Percentiles rank a stretch among this genome's conserved stretches.
Evolutionary conservation across 1,284 basidiomycete species (phyloP).

Genomic region (Schizophyllum amplum): DNA sequence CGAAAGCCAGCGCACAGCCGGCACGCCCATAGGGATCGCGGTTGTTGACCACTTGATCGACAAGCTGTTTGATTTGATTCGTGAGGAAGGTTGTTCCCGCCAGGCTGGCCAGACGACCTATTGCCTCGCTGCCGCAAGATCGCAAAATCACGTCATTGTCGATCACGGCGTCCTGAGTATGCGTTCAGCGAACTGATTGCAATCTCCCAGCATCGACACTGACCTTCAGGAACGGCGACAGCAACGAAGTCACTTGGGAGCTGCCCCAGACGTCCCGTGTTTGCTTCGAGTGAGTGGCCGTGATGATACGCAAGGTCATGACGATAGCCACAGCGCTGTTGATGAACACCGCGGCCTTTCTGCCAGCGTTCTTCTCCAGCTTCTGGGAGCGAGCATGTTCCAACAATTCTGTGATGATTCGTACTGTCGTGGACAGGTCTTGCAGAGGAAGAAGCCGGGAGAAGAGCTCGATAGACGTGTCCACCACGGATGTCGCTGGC

Average conservation of each 20-base stretch:
- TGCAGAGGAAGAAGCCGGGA: constrained; percentile 75
- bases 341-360: constrained; percentile 81
- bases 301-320: constrained; percentile 62
- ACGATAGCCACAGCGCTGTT: constrained; percentile 81
- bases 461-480: constrained; percentile 86
- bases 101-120: constrained; percentile 82
- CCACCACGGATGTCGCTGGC: constrained; percentile 77
- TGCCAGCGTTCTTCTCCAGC: constrained; percentile 82
- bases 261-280: constrained; percentile 66
- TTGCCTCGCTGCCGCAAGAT: constrained; percentile 79
- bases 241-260: constrained; percentile 55
- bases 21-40: constrained; percentile 90
- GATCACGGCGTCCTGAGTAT: constrained; percentile 64
- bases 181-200: background rate
- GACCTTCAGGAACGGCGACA: constrained; percentile 78
- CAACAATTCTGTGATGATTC: constrained; percentile 63
- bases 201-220: constrained; percentile 10
- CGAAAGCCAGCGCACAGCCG: constrained; percentile 91
- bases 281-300: constrained; percentile 42
- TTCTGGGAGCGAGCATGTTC: constrained; percentile 70
- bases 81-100: constrained; percentile 85
- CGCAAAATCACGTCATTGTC: constrained; percentile 78
- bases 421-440: constrained; percentile 59
- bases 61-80: constrained; percentile 83
- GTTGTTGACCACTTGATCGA: constrained; percentile 95